These are phyloP conservation scores for Hortiboletus campestris DNA, from an alignment of 768 basidiomycete species.

Conservation along the genomic window DNA sequence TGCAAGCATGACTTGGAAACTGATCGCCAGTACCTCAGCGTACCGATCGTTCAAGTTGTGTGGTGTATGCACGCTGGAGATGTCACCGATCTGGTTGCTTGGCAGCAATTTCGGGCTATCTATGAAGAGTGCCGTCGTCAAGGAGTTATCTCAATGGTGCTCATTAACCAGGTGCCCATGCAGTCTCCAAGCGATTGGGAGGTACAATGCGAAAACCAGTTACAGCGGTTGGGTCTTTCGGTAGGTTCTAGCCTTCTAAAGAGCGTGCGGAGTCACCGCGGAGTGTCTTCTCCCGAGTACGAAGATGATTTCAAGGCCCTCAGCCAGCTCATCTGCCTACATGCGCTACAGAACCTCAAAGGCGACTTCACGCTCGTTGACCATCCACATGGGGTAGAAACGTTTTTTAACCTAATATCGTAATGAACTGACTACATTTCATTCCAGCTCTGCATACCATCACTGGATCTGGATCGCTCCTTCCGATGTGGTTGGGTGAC, in stretches of 20 bases:
- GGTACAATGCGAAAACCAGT: not conserved
- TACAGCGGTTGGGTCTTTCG: not conserved
- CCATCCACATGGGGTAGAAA: not conserved
- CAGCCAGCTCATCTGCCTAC: not conserved
- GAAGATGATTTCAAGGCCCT: not conserved
- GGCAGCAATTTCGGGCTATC: not conserved
- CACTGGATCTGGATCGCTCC: no score
- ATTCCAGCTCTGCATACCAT: not conserved
- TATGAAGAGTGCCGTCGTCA: not conserved
- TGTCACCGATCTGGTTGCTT: not conserved
- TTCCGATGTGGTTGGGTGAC: not conserved
- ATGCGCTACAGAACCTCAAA: not conserved
- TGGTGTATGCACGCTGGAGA: not conserved
- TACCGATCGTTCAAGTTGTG: not conserved
- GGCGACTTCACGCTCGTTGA: not conserved
- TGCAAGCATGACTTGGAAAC: not conserved
- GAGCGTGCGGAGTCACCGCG: not conserved
- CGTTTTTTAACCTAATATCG: not conserved
- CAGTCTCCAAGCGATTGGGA: not conserved
- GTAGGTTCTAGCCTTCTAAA: not conserved
- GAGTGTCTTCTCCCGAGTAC: not conserved
- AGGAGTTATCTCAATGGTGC: not conserved
- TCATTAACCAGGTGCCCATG: not conserved
- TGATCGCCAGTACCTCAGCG: not conserved
- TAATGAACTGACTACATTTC: not conserved